Base-by-base conservation (phyloP, 257 asterid species). In the Nicotiana attenuata region DNA sequence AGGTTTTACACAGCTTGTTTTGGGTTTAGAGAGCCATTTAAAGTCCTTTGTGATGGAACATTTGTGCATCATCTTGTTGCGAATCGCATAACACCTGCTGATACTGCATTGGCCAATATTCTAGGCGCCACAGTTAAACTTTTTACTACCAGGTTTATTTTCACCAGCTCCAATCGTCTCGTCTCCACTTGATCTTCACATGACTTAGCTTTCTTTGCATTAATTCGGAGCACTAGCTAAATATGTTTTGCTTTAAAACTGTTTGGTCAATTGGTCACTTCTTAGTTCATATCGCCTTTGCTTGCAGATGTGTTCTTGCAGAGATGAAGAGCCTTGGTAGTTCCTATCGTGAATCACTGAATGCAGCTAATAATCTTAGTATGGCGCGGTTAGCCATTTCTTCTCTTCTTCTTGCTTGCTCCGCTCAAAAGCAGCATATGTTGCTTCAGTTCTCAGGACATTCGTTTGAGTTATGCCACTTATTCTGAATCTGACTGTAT, bases 31-130 rank as follows among this genome's bases (percentile, higher is more conserved):
- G 94, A 91, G 88, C 99, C 98, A 55, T 94, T 88, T 87, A 94
- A 96, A 86, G 88, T 96, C 90, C 97, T 96, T 1, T 94, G 97
- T 88, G 99, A 94, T 82, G 98, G 99, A 79, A 96, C 97, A 56
- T 96, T 96, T 84, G 95, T 96, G 84, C 94, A 94, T 91, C 98
- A 94, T 86, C 91, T 94, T 59, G 78, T 94, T 19, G 63, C 67
- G 11, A 93, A 93, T 83, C 68, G 83, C 17, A 89, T 96, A 64
- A 91, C 91, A 69, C 98, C 98, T 1, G 98, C 97, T 80, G 99
- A 96, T 88, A 92, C 97, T 65, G 97, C 97, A 16, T 52, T 94
- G 82, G 82, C 90, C 9, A 94, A 92, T 80, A 88, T 73, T 73
- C 91, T 96, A 66, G 97, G 99, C 20, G 97, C 90, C 55, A 7